Base-by-base conservation (phyloP, 495 filamentous ascomycete species). In the Pyrenopolyporus hunteri region DNA sequence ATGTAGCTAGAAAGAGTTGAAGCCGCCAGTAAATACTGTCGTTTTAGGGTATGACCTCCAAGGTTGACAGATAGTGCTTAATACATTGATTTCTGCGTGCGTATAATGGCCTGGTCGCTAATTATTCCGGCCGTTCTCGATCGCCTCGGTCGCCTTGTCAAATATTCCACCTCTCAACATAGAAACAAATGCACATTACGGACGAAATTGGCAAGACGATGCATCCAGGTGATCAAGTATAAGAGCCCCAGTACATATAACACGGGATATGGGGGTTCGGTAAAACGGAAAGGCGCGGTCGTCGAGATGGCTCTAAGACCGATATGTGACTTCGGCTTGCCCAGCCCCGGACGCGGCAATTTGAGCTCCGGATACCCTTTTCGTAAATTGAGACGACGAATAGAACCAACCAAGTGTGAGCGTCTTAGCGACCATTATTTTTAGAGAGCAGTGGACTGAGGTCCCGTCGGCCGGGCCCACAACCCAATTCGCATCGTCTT, bases 301-400 rank as follows among this genome's bases (percentile, higher is more conserved):
- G 13, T 57, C 20, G 32, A 26, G 2, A 50, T 32, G 17, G 42
- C 36, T 46, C 56, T 57, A 65, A 32, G 62, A 59, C 56, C 10
- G 28, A 59, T 65, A 46, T 16, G 50, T 59, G 36, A 59, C 55
- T 59, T 59, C 62, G 62, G 62, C 40, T 60, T 59, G 39, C 37
- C 62, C 29, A 42, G 43, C 42, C 47, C 62, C 62, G 62, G 32
- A 50, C 50, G 31, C 62, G 62, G 62, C 28, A 39, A 46, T 56
- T 65, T 55, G 56, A n/a, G 36, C 56, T 60, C 62, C 62, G 62
- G 14, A 19, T 13, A 10, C 56, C 56, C 37, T 23, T 65, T 59
- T 52, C 7, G 55, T 51, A 42, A 45, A 37, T 6, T 8, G 42
- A 31, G 44, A 29, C 22, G 43, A 55, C 49, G 45, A 65, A 56